Base-by-base conservation (phyloP, 805 yeast species). In the Candida yuanshanica region DNA sequence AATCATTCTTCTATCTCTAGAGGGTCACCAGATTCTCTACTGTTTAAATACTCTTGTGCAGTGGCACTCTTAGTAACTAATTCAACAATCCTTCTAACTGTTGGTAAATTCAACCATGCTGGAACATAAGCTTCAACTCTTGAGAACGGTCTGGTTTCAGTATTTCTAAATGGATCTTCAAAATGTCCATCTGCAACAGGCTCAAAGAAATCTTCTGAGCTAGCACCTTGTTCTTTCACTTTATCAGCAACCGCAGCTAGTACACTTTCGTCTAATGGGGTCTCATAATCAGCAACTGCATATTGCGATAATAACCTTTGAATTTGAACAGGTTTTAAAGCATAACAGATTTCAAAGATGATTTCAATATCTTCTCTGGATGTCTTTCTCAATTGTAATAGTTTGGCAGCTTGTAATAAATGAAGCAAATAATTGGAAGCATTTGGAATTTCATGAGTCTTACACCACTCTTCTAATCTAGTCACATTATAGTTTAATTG, bases 381-480 rank as follows among this genome's bases (percentile, higher is more conserved):
- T 53, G 82, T 83, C 70, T 93, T 93, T 64, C 95, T 79, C 59
- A 93, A 76, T 66, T 93, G 99, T 57, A 93, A 69, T 45, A 93
- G 71, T 67, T 93, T 93, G 31, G 96, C 90, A 17, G 95, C 91
- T 66, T 93, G 98, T 51, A 89, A 74, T 58, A 93, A 71, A 59
- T 90, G 97, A 47, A 82, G 81, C 59, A 93, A 74, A 57, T 88
- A 81, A 29, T 81, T 78, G 4, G 91, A 77, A 2, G 95, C 95
- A 59, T 90, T 96, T 38, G 84, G 83, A 47, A 93, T 78, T 39
- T 84, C 90, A 62, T 91, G 96, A 7, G 88, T 79, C 68, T 88
- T 91, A 65, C 98, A 91, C 99, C 99, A 93, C 67, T 93, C 99
- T 63, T 89, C 97, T 55, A 93, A 74, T 56, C 98, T 78, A 4